Evolutionary conservation across 2,329 filamentous ascomycete species (phyloP), one percentile per base, ranked within the genome.

Genomic region (Davidsoniella eucalypti): DNA sequence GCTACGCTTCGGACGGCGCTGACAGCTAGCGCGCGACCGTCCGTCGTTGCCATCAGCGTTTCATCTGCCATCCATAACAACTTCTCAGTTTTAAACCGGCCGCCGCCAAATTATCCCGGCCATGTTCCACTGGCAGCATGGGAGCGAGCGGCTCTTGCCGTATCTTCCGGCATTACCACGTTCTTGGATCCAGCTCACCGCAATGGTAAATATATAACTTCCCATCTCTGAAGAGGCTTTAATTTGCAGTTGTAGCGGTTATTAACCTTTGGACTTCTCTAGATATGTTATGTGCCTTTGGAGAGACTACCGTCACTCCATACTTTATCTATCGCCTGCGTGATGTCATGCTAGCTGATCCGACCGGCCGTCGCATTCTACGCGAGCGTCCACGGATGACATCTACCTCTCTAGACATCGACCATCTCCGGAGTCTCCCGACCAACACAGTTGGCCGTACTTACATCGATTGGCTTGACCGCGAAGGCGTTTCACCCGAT

Each of bases 211-310:
- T 52, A 41, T 44, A 33, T 45, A 25, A 29, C 17, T 33, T 2
- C 5, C 39, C 14, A 33, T 29, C 21, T 44, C 9, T 18, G 14
- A n/a, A 21, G 21, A 21, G 21, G 4, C 21, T 5, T 21, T 29
- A 5, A 9, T 5, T 29, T 29, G 7, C 7, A 29, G 10, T 29
- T 10, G 5, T 29, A 3, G 10, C 10, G 10, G 3, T 29, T 10
- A 29, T 10, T 29, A 9, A 29, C 10, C 8, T 29, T 9, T 29
- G 2, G 2, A 21, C 10, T 16, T 41, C 14, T 12, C 12, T 59
- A 86, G 92, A 98, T 68, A 79, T 98, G 57, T 93, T 98, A 58
- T 92, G 92, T 33, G 78, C 87, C 33, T 77, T 94, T n/a, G 90
- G 88, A 61, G 92, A 98, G 71, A 81, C 88, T 25, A 96, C 92